A percentile compares a stretch with the other conserved stretches of the same genome.
These are phyloP conservation scores for Cryptococcus deneoformans DNA, from an alignment of 1,284 basidiomycete species.

Conservation along the genomic window DNA sequence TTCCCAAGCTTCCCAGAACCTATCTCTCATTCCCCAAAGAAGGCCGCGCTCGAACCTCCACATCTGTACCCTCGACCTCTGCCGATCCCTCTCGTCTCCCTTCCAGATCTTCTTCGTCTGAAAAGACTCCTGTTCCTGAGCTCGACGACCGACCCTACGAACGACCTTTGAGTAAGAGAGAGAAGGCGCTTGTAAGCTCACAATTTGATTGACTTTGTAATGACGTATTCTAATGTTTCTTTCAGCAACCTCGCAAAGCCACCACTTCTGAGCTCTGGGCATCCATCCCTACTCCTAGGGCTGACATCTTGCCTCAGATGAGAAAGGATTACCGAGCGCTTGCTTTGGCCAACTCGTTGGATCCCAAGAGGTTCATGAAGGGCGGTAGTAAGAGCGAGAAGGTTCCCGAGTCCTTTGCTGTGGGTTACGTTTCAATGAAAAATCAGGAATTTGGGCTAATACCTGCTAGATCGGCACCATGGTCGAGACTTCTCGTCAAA, in stretches of 20 bases:
- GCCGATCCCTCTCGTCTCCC: constrained; percentile 13
- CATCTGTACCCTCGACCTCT: constrained; percentile 1
- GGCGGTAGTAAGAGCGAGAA: constrained; percentile 69
- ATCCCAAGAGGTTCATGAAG: constrained; percentile 96
- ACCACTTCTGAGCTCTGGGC: constrained; percentile 87
- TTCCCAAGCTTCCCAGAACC: constrained; percentile 57
- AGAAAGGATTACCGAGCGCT: constrained; percentile 91
- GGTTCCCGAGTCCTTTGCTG: constrained; percentile 85
- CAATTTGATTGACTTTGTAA: constrained; percentile 27
- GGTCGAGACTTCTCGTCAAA: constrained; percentile 68
- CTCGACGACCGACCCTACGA: constrained; percentile 54
- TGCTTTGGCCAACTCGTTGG: constrained; percentile 84
- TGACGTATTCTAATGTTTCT: background rate
- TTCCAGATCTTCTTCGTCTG: background rate
- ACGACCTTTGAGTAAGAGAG: constrained; percentile 33
- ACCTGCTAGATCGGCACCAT: constrained; percentile 76
- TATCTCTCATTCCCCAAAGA: constrained; percentile 51
- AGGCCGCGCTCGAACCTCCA: constrained; percentile 24
- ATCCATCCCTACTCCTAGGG: constrained; percentile 79
- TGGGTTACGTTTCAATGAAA: constrained; percentile 49
- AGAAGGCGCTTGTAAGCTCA: constrained; percentile 48
- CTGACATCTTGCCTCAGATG: constrained; percentile 75
- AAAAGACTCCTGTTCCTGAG: constrained; percentile 18
- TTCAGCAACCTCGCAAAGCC: constrained; percentile 57
- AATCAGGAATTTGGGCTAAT: background rate